Base-by-base conservation (phyloP, 179 eudicot genomes). In the Spergularia azorica region DNA sequence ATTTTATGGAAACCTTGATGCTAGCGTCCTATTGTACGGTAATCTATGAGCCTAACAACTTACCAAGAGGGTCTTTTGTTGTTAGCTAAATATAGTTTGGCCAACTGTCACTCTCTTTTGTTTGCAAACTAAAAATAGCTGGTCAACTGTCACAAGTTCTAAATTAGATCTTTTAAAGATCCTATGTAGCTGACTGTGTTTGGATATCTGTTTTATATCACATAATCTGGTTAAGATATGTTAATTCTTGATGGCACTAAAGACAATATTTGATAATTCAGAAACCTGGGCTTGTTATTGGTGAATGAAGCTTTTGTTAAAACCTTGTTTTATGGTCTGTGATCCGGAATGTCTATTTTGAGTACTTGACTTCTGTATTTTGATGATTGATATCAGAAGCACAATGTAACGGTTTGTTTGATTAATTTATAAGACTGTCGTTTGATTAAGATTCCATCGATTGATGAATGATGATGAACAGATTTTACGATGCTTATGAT, bases 21-120 rank as follows among this genome's bases (percentile, higher is more conserved):
- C 21, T 54, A 54, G 55, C 21, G 67, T 80, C 65, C 67, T 62
- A 41, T 41, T 46, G 75, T 75, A 70, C 59, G 79, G 82, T 69
- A 20, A 15, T 38, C 17, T 73, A 7, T 79, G 51, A 43, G 17
- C 8, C 20, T 7, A n/a, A 38, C 3, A n/a, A 15, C 51, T 5
- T 5, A 17, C 2, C 12, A 17, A 36, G 48, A 4, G 50, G 55
- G 41, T 64, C 7, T 56, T 58, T 70, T 54, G 16, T 62, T 54
- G 68, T 75, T 68, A 56, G 65, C 70, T 58, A 26, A 63, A 26
- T 21, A 32, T 56, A 63, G 70, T 70, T 69, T 18, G 68, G 32
- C 67, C 76, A 70, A 57, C 76, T 64, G 63, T 63, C 39, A 20
- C 0, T 17, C 66, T 54, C 14, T 43, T 46, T 63, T 52, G 7